Conservation (phyloP, 176 grass and related monocot genomes). For the Paspalum vaginatum region DNA sequence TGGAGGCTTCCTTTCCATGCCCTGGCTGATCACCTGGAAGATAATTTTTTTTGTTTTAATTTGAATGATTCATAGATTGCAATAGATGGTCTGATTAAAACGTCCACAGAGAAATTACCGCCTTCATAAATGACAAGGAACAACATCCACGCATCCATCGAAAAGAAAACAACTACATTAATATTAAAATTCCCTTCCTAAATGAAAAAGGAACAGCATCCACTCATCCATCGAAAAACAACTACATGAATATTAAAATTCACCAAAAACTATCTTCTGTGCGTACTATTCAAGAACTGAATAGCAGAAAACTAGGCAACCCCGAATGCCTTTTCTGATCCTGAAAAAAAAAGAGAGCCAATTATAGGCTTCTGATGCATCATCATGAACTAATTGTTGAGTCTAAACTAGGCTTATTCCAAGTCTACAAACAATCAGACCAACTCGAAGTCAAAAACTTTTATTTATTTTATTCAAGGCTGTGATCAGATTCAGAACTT, state of each 20-base stretch:
- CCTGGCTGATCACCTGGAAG: slow-evolving; percentile 26
- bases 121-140: neutral
- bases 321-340: neutral
- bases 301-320: neutral
- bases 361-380: slow-evolving; percentile 12
- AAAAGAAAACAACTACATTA: neutral
- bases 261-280: neutral
- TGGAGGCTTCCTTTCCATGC: slow-evolving; percentile 49
- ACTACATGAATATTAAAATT: slow-evolving; percentile 15
- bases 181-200: neutral
- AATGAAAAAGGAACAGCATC: neutral
- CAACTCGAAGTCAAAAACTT: neutral
- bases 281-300: neutral
- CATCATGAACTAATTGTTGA: neutral
- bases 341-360: slow-evolving; percentile 1
- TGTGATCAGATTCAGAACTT: neutral
- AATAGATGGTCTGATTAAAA: neutral
- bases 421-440: neutral
- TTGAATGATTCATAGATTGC: neutral
- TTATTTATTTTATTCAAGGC: neutral
- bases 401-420: neutral
- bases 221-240: neutral
- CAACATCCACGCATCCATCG: neutral
- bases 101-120: neutral
- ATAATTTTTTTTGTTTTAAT: neutral